phyloP scores from a whole-genome alignment of 495 filamentous ascomycete genomes.

The Hypoxylon lienhwacheense region DNA sequence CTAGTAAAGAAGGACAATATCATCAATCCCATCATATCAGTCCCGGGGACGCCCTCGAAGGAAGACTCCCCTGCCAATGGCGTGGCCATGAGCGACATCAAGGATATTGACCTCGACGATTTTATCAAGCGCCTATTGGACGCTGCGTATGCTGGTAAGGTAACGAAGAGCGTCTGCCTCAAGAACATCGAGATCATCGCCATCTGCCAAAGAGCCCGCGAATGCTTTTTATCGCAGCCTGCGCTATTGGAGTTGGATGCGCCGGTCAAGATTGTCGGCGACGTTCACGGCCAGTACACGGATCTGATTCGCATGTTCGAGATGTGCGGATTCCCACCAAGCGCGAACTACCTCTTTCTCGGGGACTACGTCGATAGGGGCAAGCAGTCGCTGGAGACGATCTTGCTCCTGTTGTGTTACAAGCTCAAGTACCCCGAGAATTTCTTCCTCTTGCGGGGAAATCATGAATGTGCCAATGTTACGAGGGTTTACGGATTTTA shows the following conservation, averaged over 20 bases:
- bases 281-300: slow-evolving; percentile 97
- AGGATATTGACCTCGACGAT: slow-evolving; percentile 91
- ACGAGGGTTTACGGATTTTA: slow-evolving; percentile 99
- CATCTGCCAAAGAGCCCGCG: slow-evolving; percentile 83
- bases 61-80: slow-evolving; percentile 42
- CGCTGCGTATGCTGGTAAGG: slow-evolving; percentile 92
- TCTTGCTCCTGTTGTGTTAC: slow-evolving; percentile 93
- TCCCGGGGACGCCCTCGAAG: slow-evolving; percentile 41
- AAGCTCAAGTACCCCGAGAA: slow-evolving; percentile 99
- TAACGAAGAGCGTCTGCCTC: slow-evolving; percentile 94
- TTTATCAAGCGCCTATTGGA: slow-evolving; percentile 95
- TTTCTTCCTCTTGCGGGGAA: slow-evolving; percentile 95
- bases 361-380: slow-evolving; percentile 98
- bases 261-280: slow-evolving; percentile 98
- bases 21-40: slow-evolving; percentile 53
- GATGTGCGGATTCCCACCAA: slow-evolving; percentile 97
- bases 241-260: slow-evolving; percentile 88
- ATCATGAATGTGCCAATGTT: slow-evolving; percentile 98
- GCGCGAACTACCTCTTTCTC: slow-evolving; percentile 91
- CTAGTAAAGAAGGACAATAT: slow-evolving; percentile 74
- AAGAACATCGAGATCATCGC: slow-evolving; percentile 97
- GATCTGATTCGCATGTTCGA: slow-evolving; percentile 98
- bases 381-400: slow-evolving; percentile 97
- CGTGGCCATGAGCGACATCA: slow-evolving; percentile 74
- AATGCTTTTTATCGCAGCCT: slow-evolving; percentile 89